Percentiles rank a stretch among this genome's conserved stretches.
Evolutionary conservation across 352 stramenopile species (phyloP).

Genomic region (Pythium pyrilobum): DNA sequence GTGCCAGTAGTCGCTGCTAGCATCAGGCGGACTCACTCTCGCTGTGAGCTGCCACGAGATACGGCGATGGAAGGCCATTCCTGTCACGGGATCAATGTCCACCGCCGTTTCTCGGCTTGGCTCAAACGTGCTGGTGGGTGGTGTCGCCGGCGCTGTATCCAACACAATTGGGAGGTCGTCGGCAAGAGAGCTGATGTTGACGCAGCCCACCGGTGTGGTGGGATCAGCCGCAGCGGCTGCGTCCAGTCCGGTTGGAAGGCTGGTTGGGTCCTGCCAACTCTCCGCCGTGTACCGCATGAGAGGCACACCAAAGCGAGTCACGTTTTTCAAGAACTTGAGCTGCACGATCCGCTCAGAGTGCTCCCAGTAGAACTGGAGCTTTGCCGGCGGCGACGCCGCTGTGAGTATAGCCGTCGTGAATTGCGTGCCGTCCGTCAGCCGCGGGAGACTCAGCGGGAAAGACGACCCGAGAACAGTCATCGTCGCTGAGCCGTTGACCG

Average conservation of each 20-base stretch:
- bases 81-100: constrained; percentile 46
- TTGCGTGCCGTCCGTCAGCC: constrained; percentile 49
- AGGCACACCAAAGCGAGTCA: constrained; percentile 42
- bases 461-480: constrained; percentile 27
- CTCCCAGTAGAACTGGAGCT: constrained; percentile 52
- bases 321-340: constrained; percentile 33
- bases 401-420: constrained; percentile 43
- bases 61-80: constrained; percentile 40
- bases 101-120: constrained; percentile 21
- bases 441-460: constrained; percentile 20
- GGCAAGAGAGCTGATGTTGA: constrained; percentile 47
- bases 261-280: constrained; percentile 32
- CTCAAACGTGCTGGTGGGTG: neutral
- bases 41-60: constrained; percentile 46
- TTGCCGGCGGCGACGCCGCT: constrained; percentile 28
- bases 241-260: constrained; percentile 28
- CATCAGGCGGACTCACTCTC: constrained; percentile 7
- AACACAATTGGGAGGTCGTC: constrained; percentile 40
- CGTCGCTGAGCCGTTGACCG: constrained; percentile 26
- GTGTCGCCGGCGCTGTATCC: neutral
- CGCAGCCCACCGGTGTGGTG: neutral
- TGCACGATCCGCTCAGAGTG: constrained; percentile 37
- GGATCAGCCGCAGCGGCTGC: neutral
- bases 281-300: constrained; percentile 42
- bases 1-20: constrained; percentile 34